Conservation (phyloP, 768 basidiomycete species). For the Amanita rubescens region DNA sequence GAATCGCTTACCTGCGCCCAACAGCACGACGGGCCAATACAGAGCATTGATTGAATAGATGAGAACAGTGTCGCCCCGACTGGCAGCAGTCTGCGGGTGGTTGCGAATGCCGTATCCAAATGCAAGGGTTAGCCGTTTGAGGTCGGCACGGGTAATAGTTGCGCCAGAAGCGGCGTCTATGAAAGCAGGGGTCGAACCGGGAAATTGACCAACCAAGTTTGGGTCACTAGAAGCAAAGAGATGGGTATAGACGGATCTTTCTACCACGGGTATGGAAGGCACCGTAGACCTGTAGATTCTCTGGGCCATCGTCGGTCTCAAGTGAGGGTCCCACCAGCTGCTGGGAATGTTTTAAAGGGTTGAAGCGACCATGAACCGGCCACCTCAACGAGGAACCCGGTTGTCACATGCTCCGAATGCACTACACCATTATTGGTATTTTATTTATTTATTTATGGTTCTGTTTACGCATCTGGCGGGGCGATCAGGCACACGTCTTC, state of each 20-base stretch:
- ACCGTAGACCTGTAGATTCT: conserved; percentile 41
- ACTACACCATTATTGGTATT: too few relatives aligned
- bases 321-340: conserved; percentile 5
- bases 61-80: conserved; percentile 50
- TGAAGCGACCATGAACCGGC: conserved; percentile 21
- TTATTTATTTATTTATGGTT: too few relatives aligned
- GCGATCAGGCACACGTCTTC: too few relatives aligned
- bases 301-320: conserved; percentile 24
- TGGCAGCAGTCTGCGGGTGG: conserved; percentile 26
- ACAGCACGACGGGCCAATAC: conserved; percentile 38
- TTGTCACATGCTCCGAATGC: too few relatives aligned
- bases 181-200: conserved; percentile 43
- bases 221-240: conserved; percentile 31
- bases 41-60: conserved; percentile 68
- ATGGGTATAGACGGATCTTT: conserved; percentile 42
- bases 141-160: conserved; percentile 46
- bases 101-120: conserved; percentile 52
- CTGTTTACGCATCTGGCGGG: too few relatives aligned
- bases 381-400: too few relatives aligned
- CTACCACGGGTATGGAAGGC: conserved; percentile 29
- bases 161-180: conserved; percentile 58
- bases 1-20: conserved; percentile 32
- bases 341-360: conserved; percentile 41
- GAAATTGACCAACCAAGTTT: conserved; percentile 33
- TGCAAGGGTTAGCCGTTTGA: conserved; percentile 45